A percentile compares a stretch with the other conserved stretches of the same genome.
These are phyloP conservation scores for Vitis vinifera DNA, from an alignment of 164 flowering plant genomes.

Conservation along the genomic window DNA sequence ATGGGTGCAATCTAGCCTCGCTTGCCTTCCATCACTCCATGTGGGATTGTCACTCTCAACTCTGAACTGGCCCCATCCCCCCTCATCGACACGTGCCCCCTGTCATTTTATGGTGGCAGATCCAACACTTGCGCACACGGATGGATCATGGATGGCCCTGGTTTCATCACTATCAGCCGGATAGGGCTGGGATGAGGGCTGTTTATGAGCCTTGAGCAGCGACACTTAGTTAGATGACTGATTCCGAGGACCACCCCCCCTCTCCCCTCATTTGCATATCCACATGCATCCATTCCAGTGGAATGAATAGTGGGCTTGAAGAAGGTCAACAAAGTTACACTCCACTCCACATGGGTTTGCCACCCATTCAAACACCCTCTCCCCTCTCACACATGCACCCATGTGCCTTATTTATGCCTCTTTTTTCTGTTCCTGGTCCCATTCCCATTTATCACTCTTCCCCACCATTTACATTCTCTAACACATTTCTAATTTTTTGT, in stretches of 20 bases:
- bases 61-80: not conserved
- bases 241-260: not conserved
- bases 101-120: slow-evolving; percentile 9
- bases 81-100: not conserved
- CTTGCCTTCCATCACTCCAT: not conserved
- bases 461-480: no score
- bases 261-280: no score
- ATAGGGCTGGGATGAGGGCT: not conserved
- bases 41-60: not conserved
- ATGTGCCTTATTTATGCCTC: slow-evolving; percentile 12
- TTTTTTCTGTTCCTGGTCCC: not conserved
- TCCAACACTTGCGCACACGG: slow-evolving; percentile 13
- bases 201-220: no score
- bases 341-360: not conserved
- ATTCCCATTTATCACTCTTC: not conserved
- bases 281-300: no score
- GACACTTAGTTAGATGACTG: not conserved
- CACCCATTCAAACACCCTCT: slow-evolving; percentile 8
- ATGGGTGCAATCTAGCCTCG: not conserved
- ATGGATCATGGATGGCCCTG: not conserved
- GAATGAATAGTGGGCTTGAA: no score
- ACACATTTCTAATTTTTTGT: not conserved
- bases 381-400: slow-evolving; percentile 12
- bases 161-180: slow-evolving; percentile 23
- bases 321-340: no score